Conservation (phyloP, 2,329 filamentous ascomycete species). For the Boeremia exigua region DNA sequence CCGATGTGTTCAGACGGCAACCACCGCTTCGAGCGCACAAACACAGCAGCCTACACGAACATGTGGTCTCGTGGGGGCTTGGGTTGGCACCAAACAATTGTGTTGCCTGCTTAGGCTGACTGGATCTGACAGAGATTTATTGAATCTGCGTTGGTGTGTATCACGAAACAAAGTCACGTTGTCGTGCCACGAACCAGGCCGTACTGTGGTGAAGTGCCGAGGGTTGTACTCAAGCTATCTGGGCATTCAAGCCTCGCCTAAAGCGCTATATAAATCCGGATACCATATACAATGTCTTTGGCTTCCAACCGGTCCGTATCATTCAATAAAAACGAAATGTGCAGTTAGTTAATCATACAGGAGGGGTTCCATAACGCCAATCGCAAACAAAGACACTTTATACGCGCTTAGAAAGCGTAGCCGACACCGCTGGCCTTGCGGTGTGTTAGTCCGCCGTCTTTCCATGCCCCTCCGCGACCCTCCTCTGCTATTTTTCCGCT, state of each 20-base stretch:
- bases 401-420: slow-evolving; percentile 6
- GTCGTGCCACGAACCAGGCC: background rate
- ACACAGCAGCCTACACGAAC: slow-evolving; percentile 3
- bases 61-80: background rate
- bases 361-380: background rate
- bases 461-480: slow-evolving; percentile 58
- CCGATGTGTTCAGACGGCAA: background rate
- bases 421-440: slow-evolving; percentile 51
- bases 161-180: background rate
- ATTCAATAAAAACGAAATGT: background rate
- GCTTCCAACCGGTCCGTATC: background rate
- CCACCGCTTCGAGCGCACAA: background rate
- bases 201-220: background rate
- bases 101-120: slow-evolving; percentile 2
- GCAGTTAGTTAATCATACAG: background rate
- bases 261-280: slow-evolving; percentile 8
- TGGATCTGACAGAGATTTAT: background rate
- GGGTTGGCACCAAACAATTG: background rate
- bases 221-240: background rate
- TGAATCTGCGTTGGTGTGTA: background rate
- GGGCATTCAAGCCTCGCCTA: slow-evolving; percentile 5
- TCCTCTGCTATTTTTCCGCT: slow-evolving; percentile 78
- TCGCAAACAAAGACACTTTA: slow-evolving; percentile 1
- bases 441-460: slow-evolving; percentile 34
- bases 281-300: slow-evolving; percentile 9